phyloP scores from a whole-genome alignment of 2,329 filamentous ascomycete species.

The Colletotrichum sp. region DNA sequence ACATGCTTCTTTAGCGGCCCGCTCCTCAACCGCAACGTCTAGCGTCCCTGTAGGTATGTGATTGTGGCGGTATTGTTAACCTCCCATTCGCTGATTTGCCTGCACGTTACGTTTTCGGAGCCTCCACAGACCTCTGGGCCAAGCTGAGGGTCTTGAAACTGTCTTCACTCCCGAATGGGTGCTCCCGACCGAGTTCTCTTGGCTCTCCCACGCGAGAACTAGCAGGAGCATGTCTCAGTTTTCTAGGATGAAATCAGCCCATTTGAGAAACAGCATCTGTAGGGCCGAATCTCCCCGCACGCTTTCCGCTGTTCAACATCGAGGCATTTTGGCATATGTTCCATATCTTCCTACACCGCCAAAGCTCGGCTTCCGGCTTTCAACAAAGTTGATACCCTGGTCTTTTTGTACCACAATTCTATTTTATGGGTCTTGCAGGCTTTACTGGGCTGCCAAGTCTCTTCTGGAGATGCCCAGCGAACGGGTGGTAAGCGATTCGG shows the following conservation, averaged over 20 bases:
- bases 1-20: not conserved
- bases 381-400: not conserved
- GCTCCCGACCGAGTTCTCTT: not conserved
- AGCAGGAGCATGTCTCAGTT: not conserved
- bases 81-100: not conserved
- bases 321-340: not conserved
- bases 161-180: not conserved
- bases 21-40: not conserved
- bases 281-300: not conserved
- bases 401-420: not conserved
- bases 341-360: not conserved
- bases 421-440: not conserved
- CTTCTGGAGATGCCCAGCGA: rapidly evolving
- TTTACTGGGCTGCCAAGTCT: not conserved
- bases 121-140: not conserved
- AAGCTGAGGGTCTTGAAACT: not conserved
- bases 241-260: not conserved
- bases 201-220: not conserved
- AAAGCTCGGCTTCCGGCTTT: not conserved
- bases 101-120: not conserved
- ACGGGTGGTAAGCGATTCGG: not conserved
- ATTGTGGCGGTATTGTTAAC: not conserved
- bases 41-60: not conserved
- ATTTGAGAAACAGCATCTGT: not conserved
- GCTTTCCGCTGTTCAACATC: not conserved